A percentile compares a stretch with the other conserved stretches of the same genome.
These are phyloP conservation scores for Paraglomus brasilianum DNA, from an alignment of 192 early-diverging fungal species.

Conservation along the genomic window DNA sequence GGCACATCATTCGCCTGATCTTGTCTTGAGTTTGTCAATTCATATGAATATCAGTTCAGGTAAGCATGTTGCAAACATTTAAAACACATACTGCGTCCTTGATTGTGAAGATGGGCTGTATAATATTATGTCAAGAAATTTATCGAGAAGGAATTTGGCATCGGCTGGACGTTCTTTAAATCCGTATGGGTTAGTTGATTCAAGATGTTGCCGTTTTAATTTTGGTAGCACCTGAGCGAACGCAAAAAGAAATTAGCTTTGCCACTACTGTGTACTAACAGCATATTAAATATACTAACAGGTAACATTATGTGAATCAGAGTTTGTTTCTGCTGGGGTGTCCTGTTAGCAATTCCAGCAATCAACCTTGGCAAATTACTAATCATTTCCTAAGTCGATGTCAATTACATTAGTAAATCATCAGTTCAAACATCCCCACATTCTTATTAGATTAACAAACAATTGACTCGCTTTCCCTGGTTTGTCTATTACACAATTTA, in stretches of 20 bases:
- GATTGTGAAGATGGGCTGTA: constrained; percentile 47
- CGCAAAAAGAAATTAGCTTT: background rate
- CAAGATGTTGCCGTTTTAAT: constrained; percentile 42
- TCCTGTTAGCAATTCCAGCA: constrained; percentile 55
- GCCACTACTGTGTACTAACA: too few species aligned
- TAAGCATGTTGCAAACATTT: background rate
- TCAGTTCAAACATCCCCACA: too few species aligned
- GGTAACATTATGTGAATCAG: constrained; percentile 65
- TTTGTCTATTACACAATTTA: too few species aligned
- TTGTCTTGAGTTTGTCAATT: constrained; percentile 8
- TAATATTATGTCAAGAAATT: constrained; percentile 65
- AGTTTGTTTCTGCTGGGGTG: constrained; percentile 56
- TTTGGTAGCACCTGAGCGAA: constrained; percentile 37
- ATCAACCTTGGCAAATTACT: constrained; percentile 60
- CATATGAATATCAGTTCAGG: too few species aligned
- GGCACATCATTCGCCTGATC: constrained; percentile 24
- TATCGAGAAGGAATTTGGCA: constrained; percentile 49
- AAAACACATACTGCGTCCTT: background rate
- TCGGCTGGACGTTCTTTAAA: constrained; percentile 57
- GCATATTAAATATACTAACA: constrained; percentile 44
- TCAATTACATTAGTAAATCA: too few species aligned
- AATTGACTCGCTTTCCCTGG: too few species aligned
- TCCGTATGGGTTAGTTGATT: constrained; percentile 53
- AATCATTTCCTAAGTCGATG: constrained; percentile 39
- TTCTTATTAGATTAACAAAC: too few species aligned